These are phyloP conservation scores for Aspergillus taichungensis DNA, from an alignment of 495 filamentous ascomycete genomes.

Conservation along the genomic window DNA sequence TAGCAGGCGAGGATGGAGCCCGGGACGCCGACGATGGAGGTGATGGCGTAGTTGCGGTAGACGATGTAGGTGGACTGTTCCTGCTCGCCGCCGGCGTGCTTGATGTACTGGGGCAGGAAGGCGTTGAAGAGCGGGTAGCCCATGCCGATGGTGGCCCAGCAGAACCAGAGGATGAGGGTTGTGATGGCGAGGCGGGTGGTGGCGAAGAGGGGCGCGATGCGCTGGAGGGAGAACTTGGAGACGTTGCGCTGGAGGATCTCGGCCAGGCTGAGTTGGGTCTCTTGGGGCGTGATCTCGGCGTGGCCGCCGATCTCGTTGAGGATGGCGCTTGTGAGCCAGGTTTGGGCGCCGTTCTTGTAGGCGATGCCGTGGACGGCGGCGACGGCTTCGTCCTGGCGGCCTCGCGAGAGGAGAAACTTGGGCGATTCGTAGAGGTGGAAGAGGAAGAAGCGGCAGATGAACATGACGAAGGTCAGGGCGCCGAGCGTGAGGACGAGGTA, in stretches of 20 bases:
- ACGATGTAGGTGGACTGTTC: constrained; percentile 35
- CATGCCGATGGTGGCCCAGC: constrained; percentile 51
- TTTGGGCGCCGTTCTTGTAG: constrained; percentile 43
- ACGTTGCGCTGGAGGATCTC: constrained; percentile 40
- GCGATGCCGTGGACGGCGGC: constrained; percentile 55
- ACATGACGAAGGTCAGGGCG: constrained; percentile 60
- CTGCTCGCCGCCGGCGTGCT: constrained; percentile 25
- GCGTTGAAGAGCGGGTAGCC: constrained; percentile 52
- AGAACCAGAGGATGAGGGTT: constrained; percentile 45
- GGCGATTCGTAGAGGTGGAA: constrained; percentile 79
- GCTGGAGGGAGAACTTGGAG: constrained; percentile 47
- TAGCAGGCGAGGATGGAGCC: constrained; percentile 47
- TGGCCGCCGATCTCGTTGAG: constrained; percentile 46
- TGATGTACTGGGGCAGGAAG: constrained; percentile 51
- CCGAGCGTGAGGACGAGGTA: constrained; percentile 67
- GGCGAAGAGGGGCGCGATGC: constrained; percentile 45
- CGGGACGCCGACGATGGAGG: constrained; percentile 48
- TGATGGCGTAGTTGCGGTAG: constrained; percentile 56
- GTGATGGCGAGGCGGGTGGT: constrained; percentile 40
- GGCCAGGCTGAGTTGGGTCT: constrained; percentile 6
- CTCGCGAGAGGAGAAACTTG: constrained; percentile 68
- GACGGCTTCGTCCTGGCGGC: constrained; percentile 64
- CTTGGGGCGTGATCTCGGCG: constrained; percentile 26
- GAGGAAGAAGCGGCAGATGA: constrained; percentile 60
- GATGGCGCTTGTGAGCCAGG: constrained; percentile 45